Base-by-base conservation (phyloP, 1,139 yeast genomes). In the Sporopachydermia cereana region DNA sequence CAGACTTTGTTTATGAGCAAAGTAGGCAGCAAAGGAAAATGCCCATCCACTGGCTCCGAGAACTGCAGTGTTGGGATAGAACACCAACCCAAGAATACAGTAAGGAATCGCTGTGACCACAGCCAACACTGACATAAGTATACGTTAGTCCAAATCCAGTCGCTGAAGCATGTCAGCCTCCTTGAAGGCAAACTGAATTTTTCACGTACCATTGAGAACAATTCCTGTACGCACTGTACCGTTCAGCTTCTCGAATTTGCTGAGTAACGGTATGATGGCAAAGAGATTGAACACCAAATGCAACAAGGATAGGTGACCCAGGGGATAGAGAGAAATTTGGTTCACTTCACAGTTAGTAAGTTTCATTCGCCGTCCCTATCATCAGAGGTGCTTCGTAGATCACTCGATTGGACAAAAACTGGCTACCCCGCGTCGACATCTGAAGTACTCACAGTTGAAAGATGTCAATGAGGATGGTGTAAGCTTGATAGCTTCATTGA, bases 211-310 rank as follows among this genome's bases (percentile, higher is more conserved):
- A 59, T 86, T 85, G 48, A 89, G 67, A 20, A 88, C 80, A 45
- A 89, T 70, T 1, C 95, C 96, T 2, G 96, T 84, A 58, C 84
- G 77, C 1, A 89, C 80, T 0, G 97, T 88, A 7, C 97, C 97
- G 54, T 86, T 83, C 24, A 66, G 61, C 46, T 70, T 67, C 64
- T 89, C 97, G 61, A 80, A 88, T 45, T 54, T 48, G 20, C 73
- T 68, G 25, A 84, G 66, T 57, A 88, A 64, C 3, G 89, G 86
- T 0, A 77, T 64, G 45, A 70, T 63, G 0, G 82, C 74, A 41
- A 77, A 50, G n/a, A 76, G 52, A 58, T 85, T 85, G 55, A 84
- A 62, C 2, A 75, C 47, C 63, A 89, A 66, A 60, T 86, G 96
- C 46, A 79, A 50, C 22, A 77, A 51, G 21, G 75, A 71, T 36